These are phyloP conservation scores for Arabidopsis lyrata DNA, from an alignment of 441 rosid genomes.

Conservation along the genomic window DNA sequence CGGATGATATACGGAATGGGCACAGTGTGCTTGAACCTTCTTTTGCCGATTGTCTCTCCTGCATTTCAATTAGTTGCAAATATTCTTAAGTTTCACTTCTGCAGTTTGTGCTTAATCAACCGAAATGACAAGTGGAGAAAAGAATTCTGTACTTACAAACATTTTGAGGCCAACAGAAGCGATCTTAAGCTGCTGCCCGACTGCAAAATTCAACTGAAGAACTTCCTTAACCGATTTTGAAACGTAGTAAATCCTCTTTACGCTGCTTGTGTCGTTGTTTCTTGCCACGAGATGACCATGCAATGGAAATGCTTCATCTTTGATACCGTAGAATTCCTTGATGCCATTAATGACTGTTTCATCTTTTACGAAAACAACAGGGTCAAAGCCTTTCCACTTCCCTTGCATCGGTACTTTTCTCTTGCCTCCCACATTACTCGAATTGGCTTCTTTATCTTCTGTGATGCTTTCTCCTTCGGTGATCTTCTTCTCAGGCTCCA, in stretches of 20 bases:
- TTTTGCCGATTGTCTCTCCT: conserved; percentile 91
- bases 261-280: conserved; percentile 76
- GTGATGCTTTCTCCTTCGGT: conserved; percentile 44
- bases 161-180: conserved; percentile 95
- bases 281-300: conserved; percentile 82
- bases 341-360: conserved; percentile 73
- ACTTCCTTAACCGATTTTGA: conserved; percentile 87
- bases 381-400: conserved; percentile 95
- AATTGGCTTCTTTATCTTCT: conserved; percentile 55
- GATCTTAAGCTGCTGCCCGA: conserved; percentile 86
- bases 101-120: background rate
- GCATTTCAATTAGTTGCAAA: conserved; percentile 17
- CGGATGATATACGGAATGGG: conserved; percentile 89
- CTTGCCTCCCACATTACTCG: conserved; percentile 51
- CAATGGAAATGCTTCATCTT: conserved; percentile 68
- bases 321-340: conserved; percentile 84
- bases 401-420: conserved; percentile 77
- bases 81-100: background rate
- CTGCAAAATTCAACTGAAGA: conserved; percentile 75
- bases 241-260: conserved; percentile 93
- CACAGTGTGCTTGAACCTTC: conserved; percentile 74
- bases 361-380: conserved; percentile 85
- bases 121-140: background rate
- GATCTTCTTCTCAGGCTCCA: conserved; percentile 46
- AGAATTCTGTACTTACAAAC: conserved; percentile 72